Evolutionary conservation across 495 filamentous ascomycete species (phyloP), one percentile per base, ranked within the genome.

Genomic region (Penicillium diatomitis): DNA sequence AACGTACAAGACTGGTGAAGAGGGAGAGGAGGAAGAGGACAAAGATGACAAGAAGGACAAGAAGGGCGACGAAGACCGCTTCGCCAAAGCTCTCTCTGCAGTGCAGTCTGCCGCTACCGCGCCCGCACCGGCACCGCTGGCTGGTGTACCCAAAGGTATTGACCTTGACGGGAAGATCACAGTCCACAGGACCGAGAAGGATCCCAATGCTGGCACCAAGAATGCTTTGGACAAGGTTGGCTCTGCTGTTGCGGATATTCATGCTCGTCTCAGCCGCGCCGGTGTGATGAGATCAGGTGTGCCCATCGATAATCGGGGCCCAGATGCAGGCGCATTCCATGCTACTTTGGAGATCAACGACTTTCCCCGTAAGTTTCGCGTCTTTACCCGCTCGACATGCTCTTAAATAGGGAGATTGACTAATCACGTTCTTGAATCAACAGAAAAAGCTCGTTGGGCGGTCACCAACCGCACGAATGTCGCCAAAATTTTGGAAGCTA

Each of bases 381-480:
- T 47, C 46, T 34, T 20, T 33, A 10, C 20, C 8, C 38, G 20
- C 6, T 34, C 45, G 41, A 7, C 20, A 20, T 20, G 20, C 2
- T 20, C 20, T 10, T 36, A 7, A 34, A 8, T 11, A 53, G 20
- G 42, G 31, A 12, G 39, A 44, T 2, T 50, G 48, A 42, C 59
- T 73, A 55, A 69, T 51, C 33, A 53, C 41, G 0, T 43, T 37
- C 20, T 45, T 8, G 10, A 5, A 27, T 29, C 30, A 61, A 69
- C 60, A 83, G 80, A 97, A 66, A 96, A 97, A 80, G 92, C 94
- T 53, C 82, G 92, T 48, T 99, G 92, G 92, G 91, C 89, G 20
- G 92, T 99, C 66, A 99, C 92, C 42, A 99, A 99, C 62, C 82
- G 92, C 38, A 99, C 94, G 4, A 99, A 99, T 57, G 92, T 99